Percentiles rank a stretch among this genome's conserved stretches.
Evolutionary conservation across 2,329 filamentous ascomycete genomes (phyloP).

Genomic region (Trichophyton rubrum): DNA sequence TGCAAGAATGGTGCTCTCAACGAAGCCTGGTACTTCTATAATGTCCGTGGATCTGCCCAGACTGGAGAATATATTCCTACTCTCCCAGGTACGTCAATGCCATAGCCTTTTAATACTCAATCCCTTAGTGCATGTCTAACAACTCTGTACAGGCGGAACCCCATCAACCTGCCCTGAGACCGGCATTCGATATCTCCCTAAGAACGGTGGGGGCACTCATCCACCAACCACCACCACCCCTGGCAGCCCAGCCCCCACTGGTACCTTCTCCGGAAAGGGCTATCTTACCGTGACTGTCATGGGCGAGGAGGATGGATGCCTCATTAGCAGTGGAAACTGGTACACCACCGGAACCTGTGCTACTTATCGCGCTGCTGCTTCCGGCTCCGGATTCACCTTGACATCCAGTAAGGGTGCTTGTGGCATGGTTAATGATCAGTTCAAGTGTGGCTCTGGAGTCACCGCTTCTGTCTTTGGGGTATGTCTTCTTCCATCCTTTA

Average conservation of each 20-base stretch:
- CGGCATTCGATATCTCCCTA: conserved; percentile 55
- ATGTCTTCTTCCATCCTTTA: conserved; percentile 13
- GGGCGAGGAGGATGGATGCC: conserved; percentile 43
- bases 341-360: conserved; percentile 52
- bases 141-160: conserved; percentile 32
- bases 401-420: conserved; percentile 44
- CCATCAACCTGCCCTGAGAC: conserved; percentile 49
- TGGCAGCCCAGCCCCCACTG: conserved; percentile 4
- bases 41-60: conserved; percentile 45
- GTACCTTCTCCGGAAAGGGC: conserved; percentile 43
- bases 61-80: conserved; percentile 48
- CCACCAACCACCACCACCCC: conserved; percentile 7
- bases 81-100: conserved; percentile 30
- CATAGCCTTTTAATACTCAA: background rate
- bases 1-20: conserved; percentile 39
- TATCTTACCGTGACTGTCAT: conserved; percentile 39
- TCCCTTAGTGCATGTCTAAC: background rate
- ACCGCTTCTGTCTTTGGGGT: conserved; percentile 24
- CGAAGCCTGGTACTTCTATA: conserved; percentile 44
- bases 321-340: conserved; percentile 52
- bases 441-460: conserved; percentile 37
- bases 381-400: conserved; percentile 38
- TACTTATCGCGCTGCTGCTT: conserved; percentile 43
- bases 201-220: conserved; percentile 25
- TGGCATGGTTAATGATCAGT: conserved; percentile 36